Conservation (phyloP, 305 asterid species). For the Fraxinus dipetala region DNA sequence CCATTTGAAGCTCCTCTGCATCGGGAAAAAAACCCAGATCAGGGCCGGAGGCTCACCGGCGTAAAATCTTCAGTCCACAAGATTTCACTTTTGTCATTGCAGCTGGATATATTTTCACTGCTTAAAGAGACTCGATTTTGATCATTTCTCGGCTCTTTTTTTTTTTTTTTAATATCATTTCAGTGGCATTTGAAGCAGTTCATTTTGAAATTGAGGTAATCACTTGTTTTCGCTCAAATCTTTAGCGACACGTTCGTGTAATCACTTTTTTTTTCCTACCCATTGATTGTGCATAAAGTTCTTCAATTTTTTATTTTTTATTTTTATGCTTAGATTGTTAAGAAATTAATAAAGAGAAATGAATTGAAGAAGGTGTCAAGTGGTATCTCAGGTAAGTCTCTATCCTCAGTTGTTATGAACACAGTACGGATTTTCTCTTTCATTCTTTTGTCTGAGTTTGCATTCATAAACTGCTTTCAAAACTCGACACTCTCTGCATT, state of each 20-base stretch:
- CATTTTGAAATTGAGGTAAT: neutral
- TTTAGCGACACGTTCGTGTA: neutral
- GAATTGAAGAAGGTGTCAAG: constrained; percentile 14
- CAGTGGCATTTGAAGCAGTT: neutral
- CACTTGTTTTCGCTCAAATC: neutral
- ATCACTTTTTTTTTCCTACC: neutral
- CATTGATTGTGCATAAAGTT: constrained; percentile 15
- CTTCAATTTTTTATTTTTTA: constrained; percentile 9
- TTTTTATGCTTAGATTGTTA: constrained; percentile 16
- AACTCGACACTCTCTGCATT: constrained; percentile 41
- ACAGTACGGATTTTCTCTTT: constrained; percentile 28
- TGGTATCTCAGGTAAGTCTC: constrained; percentile 39
- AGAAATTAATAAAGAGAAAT: constrained; percentile 20
- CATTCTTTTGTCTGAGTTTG: constrained; percentile 44
- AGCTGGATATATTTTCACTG: constrained; percentile 24
- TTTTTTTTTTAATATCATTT: neutral
- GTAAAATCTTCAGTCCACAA: neutral
- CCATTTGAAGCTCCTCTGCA: constrained; percentile 4
- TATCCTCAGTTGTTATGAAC: constrained; percentile 36
- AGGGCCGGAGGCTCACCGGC: constrained; percentile 32
- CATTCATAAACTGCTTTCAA: constrained; percentile 47
- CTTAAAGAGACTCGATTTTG: constrained; percentile 14
- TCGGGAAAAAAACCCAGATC: neutral
- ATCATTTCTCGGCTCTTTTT: neutral
- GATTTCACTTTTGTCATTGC: neutral